Evolutionary conservation across 208 protist species (phyloP).

Genomic region (Acanthamoeba royreba): DNA sequence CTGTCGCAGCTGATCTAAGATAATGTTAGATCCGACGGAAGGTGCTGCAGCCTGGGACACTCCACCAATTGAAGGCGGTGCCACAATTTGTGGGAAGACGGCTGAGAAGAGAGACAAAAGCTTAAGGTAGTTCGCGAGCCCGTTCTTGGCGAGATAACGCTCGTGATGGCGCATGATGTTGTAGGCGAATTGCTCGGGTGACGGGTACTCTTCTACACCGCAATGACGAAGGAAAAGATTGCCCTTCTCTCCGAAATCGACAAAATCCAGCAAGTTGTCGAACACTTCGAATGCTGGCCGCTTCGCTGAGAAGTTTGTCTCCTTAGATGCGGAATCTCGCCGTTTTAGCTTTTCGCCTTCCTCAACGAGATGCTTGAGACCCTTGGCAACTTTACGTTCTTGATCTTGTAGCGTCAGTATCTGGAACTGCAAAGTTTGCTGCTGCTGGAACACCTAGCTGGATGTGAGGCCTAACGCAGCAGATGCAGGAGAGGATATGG

Average conservation of each 20-base stretch:
- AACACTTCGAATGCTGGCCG: neutral
- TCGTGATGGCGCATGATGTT: conserved; percentile 19
- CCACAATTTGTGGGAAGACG: neutral
- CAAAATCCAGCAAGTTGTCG: conserved; percentile 13
- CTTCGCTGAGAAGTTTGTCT: neutral
- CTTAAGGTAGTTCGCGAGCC: neutral
- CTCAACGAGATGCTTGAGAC: neutral
- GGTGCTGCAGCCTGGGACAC: too few relatives aligned
- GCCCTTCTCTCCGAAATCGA: neutral
- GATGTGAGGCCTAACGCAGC: neutral
- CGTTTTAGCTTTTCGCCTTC: neutral
- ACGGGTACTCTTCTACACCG: neutral
- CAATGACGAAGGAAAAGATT: neutral
- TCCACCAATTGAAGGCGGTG: neutral
- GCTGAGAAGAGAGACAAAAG: neutral
- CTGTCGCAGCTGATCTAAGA: neutral
- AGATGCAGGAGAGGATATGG: neutral
- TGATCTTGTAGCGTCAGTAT: neutral
- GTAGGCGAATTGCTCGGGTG: neutral
- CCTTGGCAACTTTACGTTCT: neutral
- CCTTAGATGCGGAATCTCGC: too few relatives aligned
- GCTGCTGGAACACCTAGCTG: neutral
- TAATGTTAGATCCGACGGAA: too few relatives aligned
- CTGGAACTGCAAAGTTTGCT: neutral
- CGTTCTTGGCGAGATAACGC: conserved; percentile 8